phyloP scores from a whole-genome alignment of 306 rosid species.

The Trifolium subterraneum region DNA sequence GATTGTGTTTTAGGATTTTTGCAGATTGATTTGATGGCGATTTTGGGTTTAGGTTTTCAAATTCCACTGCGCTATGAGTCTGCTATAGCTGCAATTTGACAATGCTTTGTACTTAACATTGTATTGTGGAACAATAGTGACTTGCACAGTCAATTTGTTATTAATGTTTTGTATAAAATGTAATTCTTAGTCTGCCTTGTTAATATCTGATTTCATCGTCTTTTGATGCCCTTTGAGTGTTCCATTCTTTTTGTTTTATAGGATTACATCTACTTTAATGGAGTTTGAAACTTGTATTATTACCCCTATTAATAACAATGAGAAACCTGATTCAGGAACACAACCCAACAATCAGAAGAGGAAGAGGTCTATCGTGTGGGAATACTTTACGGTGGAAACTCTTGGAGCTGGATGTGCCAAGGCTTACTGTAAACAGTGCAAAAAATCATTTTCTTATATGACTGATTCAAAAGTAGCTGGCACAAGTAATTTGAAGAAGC shows the following conservation, averaged over 20 bases:
- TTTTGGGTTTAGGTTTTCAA: too few relatives aligned
- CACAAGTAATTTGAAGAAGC: conserved; percentile 88
- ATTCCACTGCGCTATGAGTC: too few relatives aligned
- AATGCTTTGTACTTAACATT: too few relatives aligned
- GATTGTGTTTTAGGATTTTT: too few relatives aligned
- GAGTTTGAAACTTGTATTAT: conserved; percentile 48
- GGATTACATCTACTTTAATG: conserved; percentile 47
- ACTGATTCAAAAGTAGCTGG: conserved; percentile 79
- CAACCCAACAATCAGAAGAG: conserved; percentile 62
- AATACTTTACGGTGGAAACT: conserved; percentile 73
- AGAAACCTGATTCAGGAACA: conserved; percentile 48
- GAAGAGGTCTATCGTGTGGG: conserved; percentile 89
- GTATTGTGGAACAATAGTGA: too few relatives aligned
- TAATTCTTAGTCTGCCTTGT: conserved; percentile 5
- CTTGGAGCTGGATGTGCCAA: conserved; percentile 63
- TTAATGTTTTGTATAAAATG: conserved; percentile 23
- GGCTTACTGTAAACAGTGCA: conserved; percentile 86
- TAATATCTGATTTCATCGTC: conserved; percentile 23
- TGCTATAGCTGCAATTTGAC: neutral
- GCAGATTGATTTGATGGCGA: too few relatives aligned
- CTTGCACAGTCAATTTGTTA: conserved; percentile 16
- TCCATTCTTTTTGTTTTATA: conserved; percentile 33
- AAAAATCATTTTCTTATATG: conserved; percentile 77
- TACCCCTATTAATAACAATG: conserved; percentile 47
- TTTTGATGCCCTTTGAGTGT: conserved; percentile 26